Conservation (phyloP, 2,329 filamentous ascomycete genomes). For the Lithohypha guttulata region DNA sequence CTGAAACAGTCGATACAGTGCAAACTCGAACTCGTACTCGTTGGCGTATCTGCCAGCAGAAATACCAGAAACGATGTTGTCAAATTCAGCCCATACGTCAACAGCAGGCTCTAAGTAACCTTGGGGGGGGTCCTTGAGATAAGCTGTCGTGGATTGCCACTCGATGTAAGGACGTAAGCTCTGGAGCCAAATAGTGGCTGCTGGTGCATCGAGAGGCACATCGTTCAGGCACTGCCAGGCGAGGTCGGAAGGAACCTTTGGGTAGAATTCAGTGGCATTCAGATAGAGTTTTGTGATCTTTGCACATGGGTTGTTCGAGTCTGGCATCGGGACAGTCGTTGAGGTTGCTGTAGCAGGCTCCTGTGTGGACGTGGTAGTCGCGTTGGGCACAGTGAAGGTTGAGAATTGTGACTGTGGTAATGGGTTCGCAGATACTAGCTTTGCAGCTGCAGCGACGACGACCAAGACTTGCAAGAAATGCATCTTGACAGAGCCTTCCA, state of each 20-base stretch:
- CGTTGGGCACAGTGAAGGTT: not conserved
- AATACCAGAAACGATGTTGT: conserved; percentile 36
- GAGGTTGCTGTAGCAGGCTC: not conserved
- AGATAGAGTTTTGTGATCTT: not conserved
- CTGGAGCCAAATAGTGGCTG: conserved; percentile 8
- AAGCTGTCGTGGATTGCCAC: conserved; percentile 41
- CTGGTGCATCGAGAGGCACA: conserved; percentile 4
- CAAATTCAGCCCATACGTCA: conserved; percentile 39
- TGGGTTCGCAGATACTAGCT: not conserved
- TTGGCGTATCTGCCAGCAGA: conserved; percentile 35
- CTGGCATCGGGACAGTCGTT: not conserved
- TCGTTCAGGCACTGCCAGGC: conserved; percentile 11
- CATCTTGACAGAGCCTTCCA: not conserved
- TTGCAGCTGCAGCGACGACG: not conserved
- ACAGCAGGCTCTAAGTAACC: conserved; percentile 40
- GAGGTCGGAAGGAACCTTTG: conserved; percentile 7
- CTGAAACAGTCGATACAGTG: conserved; percentile 43
- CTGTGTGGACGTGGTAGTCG: not conserved
- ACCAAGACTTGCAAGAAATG: not conserved
- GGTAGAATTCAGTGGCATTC: not conserved
- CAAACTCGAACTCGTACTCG: conserved; percentile 46
- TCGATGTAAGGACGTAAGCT: conserved; percentile 29
- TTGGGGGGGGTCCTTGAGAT: conserved; percentile 42
- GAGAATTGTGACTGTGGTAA: not conserved
- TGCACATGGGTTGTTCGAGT: conserved; percentile 1